Conservation (phyloP, 331 rosid genomes). For the Spiraea crenata region DNA sequence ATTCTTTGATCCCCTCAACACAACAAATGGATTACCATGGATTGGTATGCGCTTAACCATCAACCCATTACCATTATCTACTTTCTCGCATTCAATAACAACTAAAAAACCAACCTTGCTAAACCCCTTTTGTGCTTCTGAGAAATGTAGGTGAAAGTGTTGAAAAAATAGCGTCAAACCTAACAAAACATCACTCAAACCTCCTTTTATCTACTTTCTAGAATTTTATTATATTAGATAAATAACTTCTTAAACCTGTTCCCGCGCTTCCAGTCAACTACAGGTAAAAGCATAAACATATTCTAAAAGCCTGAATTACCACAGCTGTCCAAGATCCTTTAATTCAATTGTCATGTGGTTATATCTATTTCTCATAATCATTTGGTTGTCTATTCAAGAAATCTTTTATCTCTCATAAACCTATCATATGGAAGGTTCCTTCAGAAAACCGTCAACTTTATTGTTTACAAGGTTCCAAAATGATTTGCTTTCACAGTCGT, state of each 20-base stretch:
- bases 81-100: neutral
- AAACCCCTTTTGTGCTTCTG: neutral
- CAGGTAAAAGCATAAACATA: neutral
- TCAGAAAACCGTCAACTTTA: neutral
- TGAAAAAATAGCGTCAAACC: neutral
- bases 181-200: neutral
- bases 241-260: neutral
- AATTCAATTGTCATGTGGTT: neutral
- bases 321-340: neutral
- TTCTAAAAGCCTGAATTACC: neutral
- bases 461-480: neutral
- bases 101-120: neutral
- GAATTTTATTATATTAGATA: neutral
- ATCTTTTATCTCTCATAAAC: too few species aligned
- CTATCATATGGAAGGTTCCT: neutral
- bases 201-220: conserved; percentile 1
- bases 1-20: neutral
- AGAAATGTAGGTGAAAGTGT: conserved; percentile 5
- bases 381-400: too few species aligned
- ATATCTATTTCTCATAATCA: neutral
- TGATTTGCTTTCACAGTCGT: neutral
- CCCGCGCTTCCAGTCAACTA: neutral
- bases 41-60: neutral
- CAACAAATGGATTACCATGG: neutral
- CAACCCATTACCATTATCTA: neutral